Evolutionary conservation across 1,284 basidiomycete genomes (phyloP).

Genomic region (Erythrobasidium hasegawianum): DNA sequence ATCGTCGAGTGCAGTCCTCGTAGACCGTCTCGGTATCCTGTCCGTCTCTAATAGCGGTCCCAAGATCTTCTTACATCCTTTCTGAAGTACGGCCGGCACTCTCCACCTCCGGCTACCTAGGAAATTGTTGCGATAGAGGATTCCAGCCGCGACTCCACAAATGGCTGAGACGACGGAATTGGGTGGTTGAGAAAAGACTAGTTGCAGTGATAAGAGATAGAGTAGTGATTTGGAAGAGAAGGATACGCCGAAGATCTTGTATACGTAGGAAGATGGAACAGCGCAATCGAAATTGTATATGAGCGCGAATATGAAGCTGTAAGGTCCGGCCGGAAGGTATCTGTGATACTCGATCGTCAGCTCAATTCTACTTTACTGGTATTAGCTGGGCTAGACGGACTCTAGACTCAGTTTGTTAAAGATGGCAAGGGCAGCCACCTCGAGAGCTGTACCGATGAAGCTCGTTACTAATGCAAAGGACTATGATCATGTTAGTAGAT

Average conservation of each 20-base stretch:
- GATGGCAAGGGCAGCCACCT: constrained; percentile 62
- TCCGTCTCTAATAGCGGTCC: constrained; percentile 8
- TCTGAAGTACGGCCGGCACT: constrained; percentile 6
- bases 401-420: constrained; percentile 63
- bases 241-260: constrained; percentile 68
- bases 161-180: constrained; percentile 60
- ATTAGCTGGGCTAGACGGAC: constrained; percentile 54
- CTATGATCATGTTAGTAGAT: constrained; percentile 51
- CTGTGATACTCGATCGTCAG: constrained; percentile 64
- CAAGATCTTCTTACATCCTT: constrained; percentile 6
- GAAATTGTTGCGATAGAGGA: constrained; percentile 73
- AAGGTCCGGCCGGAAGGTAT: constrained; percentile 69
- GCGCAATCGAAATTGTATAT: constrained; percentile 75
- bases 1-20: constrained; percentile 22
- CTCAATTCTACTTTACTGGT: constrained; percentile 59
- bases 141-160: constrained; percentile 65
- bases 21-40: constrained; percentile 25
- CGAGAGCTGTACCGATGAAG: constrained; percentile 63
- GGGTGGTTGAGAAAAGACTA: constrained; percentile 64
- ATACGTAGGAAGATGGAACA: constrained; percentile 69
- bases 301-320: constrained; percentile 57
- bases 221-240: constrained; percentile 69
- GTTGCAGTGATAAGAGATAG: constrained; percentile 64
- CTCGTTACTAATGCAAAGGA: constrained; percentile 68
- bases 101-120: constrained; percentile 70